Evolutionary conservation across 805 yeast genomes (phyloP).

Genomic region (Kazachstania viticola): DNA sequence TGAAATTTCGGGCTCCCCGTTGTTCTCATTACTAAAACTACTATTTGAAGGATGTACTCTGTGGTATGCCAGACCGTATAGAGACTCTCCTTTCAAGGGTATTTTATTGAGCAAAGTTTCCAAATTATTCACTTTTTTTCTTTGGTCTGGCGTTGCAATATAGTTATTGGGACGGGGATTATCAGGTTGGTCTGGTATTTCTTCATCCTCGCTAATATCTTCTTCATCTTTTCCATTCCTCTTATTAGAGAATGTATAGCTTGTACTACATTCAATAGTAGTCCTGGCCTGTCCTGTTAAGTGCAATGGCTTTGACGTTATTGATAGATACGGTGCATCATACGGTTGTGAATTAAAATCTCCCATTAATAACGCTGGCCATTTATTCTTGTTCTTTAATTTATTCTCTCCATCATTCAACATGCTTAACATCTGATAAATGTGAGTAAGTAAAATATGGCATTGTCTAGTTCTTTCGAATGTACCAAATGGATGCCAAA

Average conservation of each 20-base stretch:
- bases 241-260: slow-evolving; percentile 40
- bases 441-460: slow-evolving; percentile 45
- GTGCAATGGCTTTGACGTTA: slow-evolving; percentile 49
- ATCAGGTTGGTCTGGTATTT: slow-evolving; percentile 39
- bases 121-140: slow-evolving; percentile 33
- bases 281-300: slow-evolving; percentile 39
- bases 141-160: slow-evolving; percentile 37
- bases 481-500: slow-evolving; percentile 93
- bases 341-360: slow-evolving; percentile 82
- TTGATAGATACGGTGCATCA: slow-evolving; percentile 70
- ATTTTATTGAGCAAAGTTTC: slow-evolving; percentile 43
- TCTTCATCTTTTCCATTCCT: slow-evolving; percentile 36
- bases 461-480: slow-evolving; percentile 80
- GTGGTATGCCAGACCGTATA: slow-evolving; percentile 58
- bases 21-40: slow-evolving; percentile 43
- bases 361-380: slow-evolving; percentile 61
- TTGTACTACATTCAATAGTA: slow-evolving; percentile 49
- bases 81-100: slow-evolving; percentile 49
- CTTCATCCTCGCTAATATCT: slow-evolving; percentile 37
- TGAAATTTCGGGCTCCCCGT: slow-evolving; percentile 69
- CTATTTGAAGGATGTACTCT: slow-evolving; percentile 54
- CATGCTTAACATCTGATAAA: slow-evolving; percentile 36
- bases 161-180: slow-evolving; percentile 47
- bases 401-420: slow-evolving; percentile 28
- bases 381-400: slow-evolving; percentile 13